Evolutionary conservation across 768 basidiomycete species (phyloP).

Genomic region (Naematelia aurantialba): DNA sequence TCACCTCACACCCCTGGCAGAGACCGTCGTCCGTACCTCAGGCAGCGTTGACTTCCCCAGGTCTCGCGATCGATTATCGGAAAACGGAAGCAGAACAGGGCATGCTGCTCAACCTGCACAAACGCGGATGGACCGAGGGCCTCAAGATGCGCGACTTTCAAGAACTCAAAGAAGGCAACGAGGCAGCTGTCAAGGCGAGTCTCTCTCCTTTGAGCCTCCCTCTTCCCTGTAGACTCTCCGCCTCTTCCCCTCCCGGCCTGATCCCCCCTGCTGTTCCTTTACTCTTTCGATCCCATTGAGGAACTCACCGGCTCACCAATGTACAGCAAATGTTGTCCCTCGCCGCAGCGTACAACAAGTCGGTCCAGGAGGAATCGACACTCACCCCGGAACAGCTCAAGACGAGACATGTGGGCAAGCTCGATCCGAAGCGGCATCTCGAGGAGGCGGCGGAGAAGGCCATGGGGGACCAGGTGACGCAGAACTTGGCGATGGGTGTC

Average conservation of each 20-base stretch:
- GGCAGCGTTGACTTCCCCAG: no score
- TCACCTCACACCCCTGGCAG: not conserved
- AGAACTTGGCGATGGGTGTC: slow-evolving; percentile 90
- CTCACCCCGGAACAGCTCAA: slow-evolving; percentile 87
- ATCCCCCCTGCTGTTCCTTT: not conserved
- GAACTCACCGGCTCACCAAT: not conserved
- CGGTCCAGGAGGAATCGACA: slow-evolving; percentile 96
- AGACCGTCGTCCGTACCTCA: not conserved
- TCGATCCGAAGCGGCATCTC: slow-evolving; percentile 95
- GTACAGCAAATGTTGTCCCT: slow-evolving; percentile 85
- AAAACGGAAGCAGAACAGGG: slow-evolving; percentile 97
- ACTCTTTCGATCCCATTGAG: not conserved
- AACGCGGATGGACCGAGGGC: slow-evolving; percentile 98
- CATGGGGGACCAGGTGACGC: slow-evolving; percentile 95
- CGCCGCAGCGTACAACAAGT: slow-evolving; percentile 93
- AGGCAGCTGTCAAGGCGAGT: slow-evolving; percentile 87
- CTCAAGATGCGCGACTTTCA: slow-evolving; percentile 87
- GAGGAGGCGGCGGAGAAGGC: slow-evolving; percentile 97
- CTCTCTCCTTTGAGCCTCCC: not conserved
- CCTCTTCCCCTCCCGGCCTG: not conserved
- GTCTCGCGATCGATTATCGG: slow-evolving; percentile 90
- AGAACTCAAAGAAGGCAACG: slow-evolving; percentile 78
- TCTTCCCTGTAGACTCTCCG: not conserved
- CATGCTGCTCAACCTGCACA: slow-evolving; percentile 99
- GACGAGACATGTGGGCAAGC: slow-evolving; percentile 94